Conservation (phyloP, 1,284 basidiomycete species). For the Meripilus lineatus region DNA sequence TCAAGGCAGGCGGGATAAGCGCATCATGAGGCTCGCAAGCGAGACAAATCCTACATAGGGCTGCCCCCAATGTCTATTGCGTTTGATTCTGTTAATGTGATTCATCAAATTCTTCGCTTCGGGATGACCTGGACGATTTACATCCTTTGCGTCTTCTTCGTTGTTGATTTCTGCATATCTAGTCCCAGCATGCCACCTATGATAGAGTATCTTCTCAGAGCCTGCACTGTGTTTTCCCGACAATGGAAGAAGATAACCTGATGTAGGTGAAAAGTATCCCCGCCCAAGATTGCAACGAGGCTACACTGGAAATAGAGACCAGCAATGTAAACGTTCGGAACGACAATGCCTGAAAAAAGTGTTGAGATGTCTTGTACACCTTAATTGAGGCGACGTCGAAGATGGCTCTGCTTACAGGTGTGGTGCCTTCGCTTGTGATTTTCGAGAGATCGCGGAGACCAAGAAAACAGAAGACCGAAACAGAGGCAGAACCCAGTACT, state of each 20-base stretch:
- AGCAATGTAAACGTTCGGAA: constrained; percentile 26
- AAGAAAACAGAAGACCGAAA: too few relatives aligned
- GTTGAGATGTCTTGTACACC: too few relatives aligned
- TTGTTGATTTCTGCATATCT: constrained; percentile 20
- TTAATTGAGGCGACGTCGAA: too few relatives aligned
- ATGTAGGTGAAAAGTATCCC: constrained; percentile 28
- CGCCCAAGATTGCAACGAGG: constrained; percentile 26
- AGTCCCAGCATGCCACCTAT: constrained; percentile 23
- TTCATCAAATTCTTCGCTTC: constrained; percentile 9
- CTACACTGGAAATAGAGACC: constrained; percentile 22
- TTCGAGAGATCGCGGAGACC: too few relatives aligned
- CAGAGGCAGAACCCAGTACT: too few relatives aligned
- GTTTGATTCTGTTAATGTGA: constrained; percentile 21
- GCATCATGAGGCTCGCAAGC: too few relatives aligned
- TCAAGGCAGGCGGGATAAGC: not conserved
- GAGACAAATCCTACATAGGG: constrained; percentile 24
- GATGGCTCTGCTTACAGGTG: too few relatives aligned
- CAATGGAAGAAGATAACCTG: too few relatives aligned
- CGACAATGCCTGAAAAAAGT: too few relatives aligned
- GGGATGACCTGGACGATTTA: not conserved
- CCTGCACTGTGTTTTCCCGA: too few relatives aligned
- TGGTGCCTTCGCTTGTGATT: too few relatives aligned
- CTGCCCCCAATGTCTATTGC: constrained; percentile 21
- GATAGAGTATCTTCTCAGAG: too few relatives aligned
- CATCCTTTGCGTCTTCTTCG: not conserved